A percentile compares a stretch with the other conserved stretches of the same genome.
Conservation (phyloP, 1,139 yeast species). For the Hanseniaspora uvarum region DNA sequence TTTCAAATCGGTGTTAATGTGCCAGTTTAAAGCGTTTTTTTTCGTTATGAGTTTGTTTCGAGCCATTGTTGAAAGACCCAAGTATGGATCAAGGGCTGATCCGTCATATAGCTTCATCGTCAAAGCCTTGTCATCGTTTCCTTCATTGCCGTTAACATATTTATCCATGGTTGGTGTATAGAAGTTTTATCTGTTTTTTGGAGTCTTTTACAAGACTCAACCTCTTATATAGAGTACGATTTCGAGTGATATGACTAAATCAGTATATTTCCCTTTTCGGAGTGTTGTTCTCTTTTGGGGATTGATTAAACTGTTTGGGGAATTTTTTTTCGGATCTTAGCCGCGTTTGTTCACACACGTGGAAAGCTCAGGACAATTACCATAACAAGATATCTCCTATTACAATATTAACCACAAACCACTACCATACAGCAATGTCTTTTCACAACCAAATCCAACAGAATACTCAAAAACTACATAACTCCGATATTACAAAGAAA, state of each 20-base stretch:
- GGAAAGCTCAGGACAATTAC: no score
- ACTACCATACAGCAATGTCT: background rate
- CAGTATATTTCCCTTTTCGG: background rate
- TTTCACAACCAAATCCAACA: conserved; percentile 6
- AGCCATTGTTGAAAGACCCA: background rate
- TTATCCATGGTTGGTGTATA: background rate
- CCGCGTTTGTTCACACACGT: no score
- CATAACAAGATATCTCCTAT: background rate
- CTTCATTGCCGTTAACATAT: background rate
- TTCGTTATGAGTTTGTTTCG: background rate
- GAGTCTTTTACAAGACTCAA: no score
- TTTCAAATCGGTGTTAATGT: background rate
- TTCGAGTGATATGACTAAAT: no score
- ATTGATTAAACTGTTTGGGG: background rate
- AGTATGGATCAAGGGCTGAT: background rate
- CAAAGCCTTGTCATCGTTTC: background rate
- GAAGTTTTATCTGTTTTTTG: no score
- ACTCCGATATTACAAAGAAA: background rate
- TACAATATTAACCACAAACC: background rate
- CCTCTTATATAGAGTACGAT: no score
- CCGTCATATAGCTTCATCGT: background rate
- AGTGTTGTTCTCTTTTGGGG: background rate
- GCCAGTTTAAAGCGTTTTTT: background rate
- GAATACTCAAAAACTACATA: background rate
- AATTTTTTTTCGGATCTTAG: background rate